A percentile compares a stretch with the other conserved stretches of the same genome.
Evolutionary conservation across 2,329 filamentous ascomycete species (phyloP).

Genomic region (Penicillium sp.): DNA sequence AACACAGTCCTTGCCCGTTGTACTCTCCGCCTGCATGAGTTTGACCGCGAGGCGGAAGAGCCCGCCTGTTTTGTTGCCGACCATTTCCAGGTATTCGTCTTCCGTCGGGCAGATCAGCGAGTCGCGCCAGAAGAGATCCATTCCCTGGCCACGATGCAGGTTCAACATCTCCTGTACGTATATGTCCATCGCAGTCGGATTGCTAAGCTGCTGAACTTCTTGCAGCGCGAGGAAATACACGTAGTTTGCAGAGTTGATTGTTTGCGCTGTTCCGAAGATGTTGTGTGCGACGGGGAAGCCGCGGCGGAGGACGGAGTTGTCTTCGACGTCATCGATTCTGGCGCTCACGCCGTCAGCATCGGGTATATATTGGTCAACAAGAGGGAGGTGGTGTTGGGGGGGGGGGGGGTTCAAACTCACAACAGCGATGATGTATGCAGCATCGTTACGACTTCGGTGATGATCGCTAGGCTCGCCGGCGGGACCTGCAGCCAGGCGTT

Average conservation of each 20-base stretch:
- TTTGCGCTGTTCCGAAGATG: constrained; percentile 51
- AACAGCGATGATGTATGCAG: constrained; percentile 47
- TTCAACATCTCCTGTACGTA: constrained; percentile 48
- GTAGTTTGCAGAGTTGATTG: constrained; percentile 53
- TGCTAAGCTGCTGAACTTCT: constrained; percentile 42
- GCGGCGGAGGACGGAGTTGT: constrained; percentile 48
- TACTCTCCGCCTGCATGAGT: constrained; percentile 46
- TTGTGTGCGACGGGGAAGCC: constrained; percentile 50
- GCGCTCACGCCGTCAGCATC: neutral
- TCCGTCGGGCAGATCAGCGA: constrained; percentile 47
- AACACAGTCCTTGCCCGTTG: constrained; percentile 42
- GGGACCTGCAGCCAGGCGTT: constrained; percentile 47
- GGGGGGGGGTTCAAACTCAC: constrained; percentile 26
- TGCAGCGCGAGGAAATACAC: constrained; percentile 48
- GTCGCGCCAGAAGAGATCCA: constrained; percentile 51
- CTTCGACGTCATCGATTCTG: constrained; percentile 52
- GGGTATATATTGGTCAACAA: neutral
- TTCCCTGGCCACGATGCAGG: constrained; percentile 48
- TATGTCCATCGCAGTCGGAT: constrained; percentile 43
- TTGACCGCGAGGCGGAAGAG: constrained; percentile 47
- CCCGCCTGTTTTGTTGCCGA: constrained; percentile 50
- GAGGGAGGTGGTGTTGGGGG: too few species aligned
- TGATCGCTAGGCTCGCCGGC: constrained; percentile 39
- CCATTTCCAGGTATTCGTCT: constrained; percentile 50
- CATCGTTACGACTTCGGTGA: constrained; percentile 46